These are phyloP conservation scores for Dysphania ambrosioides DNA, from an alignment of 148 eudicot genomes.

Conservation along the genomic window DNA sequence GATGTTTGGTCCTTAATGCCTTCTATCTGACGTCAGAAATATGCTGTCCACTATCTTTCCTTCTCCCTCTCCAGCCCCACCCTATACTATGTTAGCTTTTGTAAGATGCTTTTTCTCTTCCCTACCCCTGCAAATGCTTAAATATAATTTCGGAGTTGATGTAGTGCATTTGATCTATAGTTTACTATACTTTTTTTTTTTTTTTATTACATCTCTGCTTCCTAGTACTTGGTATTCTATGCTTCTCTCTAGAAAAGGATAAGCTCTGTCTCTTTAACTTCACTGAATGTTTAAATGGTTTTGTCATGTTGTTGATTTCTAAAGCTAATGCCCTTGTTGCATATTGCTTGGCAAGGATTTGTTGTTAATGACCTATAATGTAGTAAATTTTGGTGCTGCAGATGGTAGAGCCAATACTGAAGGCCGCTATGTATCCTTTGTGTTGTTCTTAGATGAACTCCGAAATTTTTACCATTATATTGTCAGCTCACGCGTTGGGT, in stretches of 20 bases:
- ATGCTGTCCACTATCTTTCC: neutral
- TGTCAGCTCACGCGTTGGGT: constrained; percentile 34
- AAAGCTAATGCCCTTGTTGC: neutral
- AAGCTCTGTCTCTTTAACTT: neutral
- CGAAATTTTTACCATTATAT: neutral
- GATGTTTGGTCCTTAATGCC: constrained; percentile 27
- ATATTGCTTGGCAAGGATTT: neutral
- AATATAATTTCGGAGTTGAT: too few relatives aligned
- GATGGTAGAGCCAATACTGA: constrained; percentile 93
- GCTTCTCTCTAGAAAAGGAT: neutral
- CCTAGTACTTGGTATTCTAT: neutral
- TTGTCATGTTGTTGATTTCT: neutral
- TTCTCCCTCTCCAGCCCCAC: neutral
- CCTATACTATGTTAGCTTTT: too few relatives aligned
- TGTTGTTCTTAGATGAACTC: neutral
- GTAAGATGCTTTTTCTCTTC: neutral
- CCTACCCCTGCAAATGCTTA: neutral
- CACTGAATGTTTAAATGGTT: neutral
- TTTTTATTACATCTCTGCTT: neutral
- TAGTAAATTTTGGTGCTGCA: constrained; percentile 37
- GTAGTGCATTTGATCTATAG: too few relatives aligned
- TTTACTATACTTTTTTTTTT: too few relatives aligned
- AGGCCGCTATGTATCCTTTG: constrained; percentile 91
- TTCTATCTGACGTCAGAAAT: constrained; percentile 62
- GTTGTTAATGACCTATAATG: neutral